Base-by-base conservation (phyloP, 2,329 filamentous ascomycete species). In the Alternaria angustiovoidea region DNA sequence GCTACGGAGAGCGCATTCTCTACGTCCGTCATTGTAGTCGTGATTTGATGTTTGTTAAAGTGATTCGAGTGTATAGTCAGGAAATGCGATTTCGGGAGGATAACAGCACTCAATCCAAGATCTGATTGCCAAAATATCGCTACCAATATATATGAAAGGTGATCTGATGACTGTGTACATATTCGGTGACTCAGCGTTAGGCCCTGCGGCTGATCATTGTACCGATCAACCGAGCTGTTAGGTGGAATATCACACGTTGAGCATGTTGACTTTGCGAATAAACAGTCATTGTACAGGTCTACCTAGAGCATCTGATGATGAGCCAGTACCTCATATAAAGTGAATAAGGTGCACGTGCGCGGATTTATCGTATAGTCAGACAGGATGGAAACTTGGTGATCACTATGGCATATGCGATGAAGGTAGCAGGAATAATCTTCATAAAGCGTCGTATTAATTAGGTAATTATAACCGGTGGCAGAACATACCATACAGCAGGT, bases 11-110 rank as follows among this genome's bases (percentile, higher is more conserved):
- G 49, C 6, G 59, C 59, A 16, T 58, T 58, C 34, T 58, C 55
- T 39, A 58, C 59, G 59, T 62, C 59, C 18, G 59, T 58, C 59
- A 62, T 62, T 46, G 32, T 58, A 41, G 38, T 47, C 4, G 42
- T 26, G 7, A n/a, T 11, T 28, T 41, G 4, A 16, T 44, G 2
- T 26, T 7, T 26, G 11, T 32, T 8, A 14, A 12, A 51, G 20
- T n/a, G 7, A n/a, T 22, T 39, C 11, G 18, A 6, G 7, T 2
- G 9, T n/a, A 20, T 18, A 22, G 4, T 36, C 22, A n/a, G 5
- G 5, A 22, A 22, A 24, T 32, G 5, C 11, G 44, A 12, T 18
- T 5, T 9, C 4, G 5, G 24, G 26, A 47, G 7, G 26, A 7
- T 2, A 47, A 1, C 9, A n/a, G 7, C 7, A 47, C 24, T 18